Conservation (phyloP, 148 eudicot genomes). For the Agrostemma githago region DNA sequence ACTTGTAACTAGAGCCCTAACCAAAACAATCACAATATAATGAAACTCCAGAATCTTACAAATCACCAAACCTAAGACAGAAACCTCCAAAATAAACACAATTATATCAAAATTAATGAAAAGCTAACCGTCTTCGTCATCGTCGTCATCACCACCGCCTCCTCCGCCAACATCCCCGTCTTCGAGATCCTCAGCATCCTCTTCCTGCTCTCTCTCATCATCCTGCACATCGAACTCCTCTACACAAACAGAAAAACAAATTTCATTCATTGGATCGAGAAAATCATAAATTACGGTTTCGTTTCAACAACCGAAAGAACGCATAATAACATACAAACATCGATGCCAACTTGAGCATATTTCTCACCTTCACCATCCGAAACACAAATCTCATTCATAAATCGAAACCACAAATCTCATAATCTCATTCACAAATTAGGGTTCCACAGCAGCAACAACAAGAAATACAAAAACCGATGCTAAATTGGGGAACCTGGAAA, state of each 20-base stretch:
- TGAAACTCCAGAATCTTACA: constrained; percentile 7
- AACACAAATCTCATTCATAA: too few species aligned
- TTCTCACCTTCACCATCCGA: too few species aligned
- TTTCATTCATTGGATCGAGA: background rate
- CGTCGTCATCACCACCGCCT: constrained; percentile 59
- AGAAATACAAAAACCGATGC: too few species aligned
- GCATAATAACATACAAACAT: too few species aligned
- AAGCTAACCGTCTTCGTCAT: constrained; percentile 52
- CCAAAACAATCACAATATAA: background rate
- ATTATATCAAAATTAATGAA: background rate
- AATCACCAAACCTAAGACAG: background rate
- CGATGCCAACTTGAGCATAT: too few species aligned
- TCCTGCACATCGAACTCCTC: constrained; percentile 66
- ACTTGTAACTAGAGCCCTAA: background rate
- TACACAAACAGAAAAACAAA: constrained; percentile 23
- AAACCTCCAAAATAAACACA: background rate
- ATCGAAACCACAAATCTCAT: too few species aligned
- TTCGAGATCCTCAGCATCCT: constrained; percentile 43
- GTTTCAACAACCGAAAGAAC: too few species aligned
- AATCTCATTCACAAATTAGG: too few species aligned
- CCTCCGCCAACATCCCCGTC: constrained; percentile 42
- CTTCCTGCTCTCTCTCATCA: constrained; percentile 66
- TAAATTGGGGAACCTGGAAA: too few species aligned
- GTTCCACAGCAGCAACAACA: too few species aligned
- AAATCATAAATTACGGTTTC: background rate